Evolutionary conservation across 768 basidiomycete species (phyloP).

Genomic region (Agrocybe pediades): DNA sequence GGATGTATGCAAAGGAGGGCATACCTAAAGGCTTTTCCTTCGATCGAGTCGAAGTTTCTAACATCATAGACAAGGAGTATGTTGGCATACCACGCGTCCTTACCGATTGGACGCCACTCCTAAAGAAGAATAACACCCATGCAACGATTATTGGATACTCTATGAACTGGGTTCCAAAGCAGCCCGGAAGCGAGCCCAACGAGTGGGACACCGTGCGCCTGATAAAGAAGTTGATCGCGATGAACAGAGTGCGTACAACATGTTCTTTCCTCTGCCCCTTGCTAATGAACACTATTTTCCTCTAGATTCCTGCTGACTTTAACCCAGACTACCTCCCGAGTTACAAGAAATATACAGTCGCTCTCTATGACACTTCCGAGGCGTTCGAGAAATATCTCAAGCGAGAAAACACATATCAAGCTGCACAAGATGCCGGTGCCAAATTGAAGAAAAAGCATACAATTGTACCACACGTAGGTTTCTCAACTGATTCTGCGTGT

Average conservation of each 20-base stretch:
- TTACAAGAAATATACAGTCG: conserved; percentile 5
- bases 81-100: conserved; percentile 36
- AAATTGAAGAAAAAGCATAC: conserved; percentile 26
- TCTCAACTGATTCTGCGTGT: background rate
- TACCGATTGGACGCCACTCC: conserved; percentile 36
- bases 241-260: conserved; percentile 10
- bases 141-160: conserved; percentile 43
- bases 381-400: conserved; percentile 36
- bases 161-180: conserved; percentile 47
- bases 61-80: conserved; percentile 45
- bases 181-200: conserved; percentile 19
- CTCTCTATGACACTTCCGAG: conserved; percentile 37
- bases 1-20: conserved; percentile 13
- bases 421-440: conserved; percentile 23
- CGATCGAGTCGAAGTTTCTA: conserved; percentile 52
- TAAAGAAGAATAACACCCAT: conserved; percentile 26
- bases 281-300: background rate
- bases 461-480: conserved; percentile 41
- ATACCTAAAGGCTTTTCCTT: conserved; percentile 31
- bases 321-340: conserved; percentile 5
- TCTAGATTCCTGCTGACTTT: background rate
- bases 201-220: background rate
- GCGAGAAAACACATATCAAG: conserved; percentile 22
- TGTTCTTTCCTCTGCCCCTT: background rate
- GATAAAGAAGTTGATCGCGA: conserved; percentile 1